A percentile compares a stretch with the other conserved stretches of the same genome.
Conservation (phyloP, 306 rosid genomes). For the Castanea crenata region DNA sequence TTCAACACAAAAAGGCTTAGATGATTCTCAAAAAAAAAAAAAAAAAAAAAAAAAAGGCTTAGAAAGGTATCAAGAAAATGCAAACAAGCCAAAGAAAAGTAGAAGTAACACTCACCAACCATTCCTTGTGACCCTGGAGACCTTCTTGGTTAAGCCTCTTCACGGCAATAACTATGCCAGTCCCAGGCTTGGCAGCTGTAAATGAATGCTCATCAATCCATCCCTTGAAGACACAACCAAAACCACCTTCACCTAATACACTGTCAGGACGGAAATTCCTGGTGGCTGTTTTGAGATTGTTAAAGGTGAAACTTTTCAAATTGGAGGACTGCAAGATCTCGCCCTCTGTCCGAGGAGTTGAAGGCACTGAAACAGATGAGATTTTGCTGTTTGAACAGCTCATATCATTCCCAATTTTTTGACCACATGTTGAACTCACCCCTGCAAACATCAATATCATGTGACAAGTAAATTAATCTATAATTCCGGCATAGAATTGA, state of each 20-base stretch:
- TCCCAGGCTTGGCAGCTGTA: constrained; percentile 77
- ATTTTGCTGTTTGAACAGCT: constrained; percentile 45
- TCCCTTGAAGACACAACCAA: constrained; percentile 89
- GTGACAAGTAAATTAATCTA: constrained; percentile 1
- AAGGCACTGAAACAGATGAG: constrained; percentile 51
- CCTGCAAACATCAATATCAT: constrained; percentile 38
- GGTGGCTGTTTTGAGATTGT: constrained; percentile 80
- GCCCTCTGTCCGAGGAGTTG: constrained; percentile 84
- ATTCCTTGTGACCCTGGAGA: constrained; percentile 92
- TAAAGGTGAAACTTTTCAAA: constrained; percentile 67
- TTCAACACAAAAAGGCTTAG: not conserved
- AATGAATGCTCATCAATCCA: constrained; percentile 88
- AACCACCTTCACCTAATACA: constrained; percentile 97
- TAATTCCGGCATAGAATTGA: constrained; percentile 14
- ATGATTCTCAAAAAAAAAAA: too few relatives aligned
- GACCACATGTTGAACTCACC: constrained; percentile 35
- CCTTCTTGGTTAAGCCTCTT: constrained; percentile 98
- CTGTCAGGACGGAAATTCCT: constrained; percentile 97
- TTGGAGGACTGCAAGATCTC: constrained; percentile 84
- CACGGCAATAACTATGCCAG: constrained; percentile 84
- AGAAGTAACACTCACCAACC: constrained; percentile 79
- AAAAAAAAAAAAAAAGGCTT: too few relatives aligned
- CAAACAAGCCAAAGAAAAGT: not conserved
- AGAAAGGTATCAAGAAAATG: not conserved
- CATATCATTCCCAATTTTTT: constrained; percentile 34